Evolutionary conservation across 352 stramenopile genomes (phyloP).

Genomic region (Phytophthora uliginosa): DNA sequence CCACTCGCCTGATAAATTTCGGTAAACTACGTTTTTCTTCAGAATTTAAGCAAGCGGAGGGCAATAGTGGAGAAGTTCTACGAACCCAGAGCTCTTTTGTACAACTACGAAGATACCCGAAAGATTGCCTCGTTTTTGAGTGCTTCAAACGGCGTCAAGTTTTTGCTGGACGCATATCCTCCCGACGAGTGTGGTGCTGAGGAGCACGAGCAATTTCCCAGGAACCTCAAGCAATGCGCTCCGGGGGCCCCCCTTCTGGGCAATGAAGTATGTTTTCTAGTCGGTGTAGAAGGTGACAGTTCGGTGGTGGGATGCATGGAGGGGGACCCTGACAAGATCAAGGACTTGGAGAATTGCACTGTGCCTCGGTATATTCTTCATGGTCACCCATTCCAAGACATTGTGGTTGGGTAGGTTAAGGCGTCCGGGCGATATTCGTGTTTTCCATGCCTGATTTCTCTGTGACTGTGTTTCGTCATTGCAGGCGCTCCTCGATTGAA

Average conservation of each 20-base stretch:
- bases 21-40: background rate
- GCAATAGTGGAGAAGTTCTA: conserved; percentile 75
- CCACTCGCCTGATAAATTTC: background rate
- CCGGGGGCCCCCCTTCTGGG: conserved; percentile 52
- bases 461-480: background rate
- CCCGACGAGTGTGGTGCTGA: conserved; percentile 20
- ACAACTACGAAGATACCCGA: conserved; percentile 67
- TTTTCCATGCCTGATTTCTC: background rate
- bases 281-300: conserved; percentile 35
- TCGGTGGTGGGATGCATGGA: conserved; percentile 36
- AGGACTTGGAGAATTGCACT: conserved; percentile 59
- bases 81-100: conserved; percentile 63
- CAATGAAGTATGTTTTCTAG: conserved; percentile 28
- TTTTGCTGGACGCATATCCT: conserved; percentile 54
- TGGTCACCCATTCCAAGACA: conserved; percentile 41
- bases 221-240: conserved; percentile 64
- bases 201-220: conserved; percentile 38
- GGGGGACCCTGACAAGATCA: conserved; percentile 58
- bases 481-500: conserved; percentile 34
- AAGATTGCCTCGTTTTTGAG: conserved; percentile 71
- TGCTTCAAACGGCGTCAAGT: conserved; percentile 78
- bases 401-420: conserved; percentile 55
- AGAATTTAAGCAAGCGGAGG: conserved; percentile 81
- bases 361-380: conserved; percentile 62
- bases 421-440: background rate